Base-by-base conservation (phyloP, 2,329 filamentous ascomycete genomes). In the Fusarium continuum region DNA sequence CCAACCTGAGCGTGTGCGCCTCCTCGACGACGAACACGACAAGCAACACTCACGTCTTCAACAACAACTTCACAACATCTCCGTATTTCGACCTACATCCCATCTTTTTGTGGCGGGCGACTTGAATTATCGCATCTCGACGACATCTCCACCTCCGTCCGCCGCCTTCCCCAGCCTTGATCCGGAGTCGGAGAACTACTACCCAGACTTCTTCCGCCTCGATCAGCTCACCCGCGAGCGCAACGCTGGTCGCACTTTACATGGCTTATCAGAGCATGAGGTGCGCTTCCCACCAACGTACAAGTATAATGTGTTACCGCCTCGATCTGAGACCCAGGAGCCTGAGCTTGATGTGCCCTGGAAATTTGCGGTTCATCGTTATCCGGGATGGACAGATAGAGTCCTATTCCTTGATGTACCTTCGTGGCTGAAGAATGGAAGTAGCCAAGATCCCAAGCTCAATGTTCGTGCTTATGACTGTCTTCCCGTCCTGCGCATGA, bases 371-470 rank as follows among this genome's bases (percentile, higher is more conserved):
- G 80, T 82, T 54, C 91, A 96, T 74, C 88, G 95, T 39, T 96
- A 91, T 83, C 93, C 95, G 2, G 89, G 89, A 71, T 98, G 94
- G 95, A 97, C 93, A 70, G 95, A 98, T 76, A 87, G 95, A 4
- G 89, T 98, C 17, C 80, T 98, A 17, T 98, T 88, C 75, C 80
- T 94, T 4, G 85, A 90, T 46, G 77, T 83, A 19, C 86, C 84
- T 17, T 75, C 75, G 19, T 88, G 84, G 83, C 72, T 81, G 32
- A 75, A 75, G 70, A 74, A 64, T 26, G 55, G 55, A 29, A 32
- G 44, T 16, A 35, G 51, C 50, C 16, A 55, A 40, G 49, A 62
- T 5, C 68, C 68, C 9, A 69, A 71, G 28, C 77, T 87, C 29
- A 73, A 80, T 8, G 82, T 92, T n/a, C 76, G 79, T 20, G 80